Base-by-base conservation (phyloP, 805 yeast species). In the Ogataea allantospora region DNA sequence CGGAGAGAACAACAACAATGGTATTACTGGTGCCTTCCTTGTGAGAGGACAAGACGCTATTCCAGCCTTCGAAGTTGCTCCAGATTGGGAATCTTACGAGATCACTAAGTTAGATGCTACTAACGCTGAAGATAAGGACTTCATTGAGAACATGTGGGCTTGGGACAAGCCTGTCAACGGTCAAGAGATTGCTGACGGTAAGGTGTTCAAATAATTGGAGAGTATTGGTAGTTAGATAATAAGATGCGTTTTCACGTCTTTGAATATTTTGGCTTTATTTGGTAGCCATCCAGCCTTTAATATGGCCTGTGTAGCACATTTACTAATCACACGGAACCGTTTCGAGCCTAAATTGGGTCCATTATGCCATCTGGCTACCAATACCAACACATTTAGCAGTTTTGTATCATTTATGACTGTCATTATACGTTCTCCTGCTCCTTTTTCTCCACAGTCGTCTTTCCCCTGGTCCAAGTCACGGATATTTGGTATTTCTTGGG, bases 1-100 rank as follows among this genome's bases (percentile, higher is more conserved):
- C 74, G 99, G 99, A 71, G 97, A 86, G 76, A 88, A 88, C 88
- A 91, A 88, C 84, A 75, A 83, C 83, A 91, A 91, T 73, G 98
- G 97, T 75, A 89, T 91, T 65, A 73, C 86, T 56, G 97, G 96
- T 75, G 95, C 83, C 63, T 83, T 91, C 77, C 70, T 93, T 62
- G 82, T 91, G 62, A 88, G 98, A 75, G 99, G 99, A 59, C 87
- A 91, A 70, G 96, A 91, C 47, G 70, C 57, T 63, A 77, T 56
- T 41, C 95, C 97, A 67, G 99, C 96, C 48, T 88, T 91, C 62
- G 85, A 91, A 51, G 98, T 93, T 67, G 99, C 98, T 62, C 97
- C 99, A 68, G 99, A 93, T 73, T 88, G 95, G 95, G 98, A 91
- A 73, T 87, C 96, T 33, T 91, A 87, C 74, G 62, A 65, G 43